Base-by-base conservation (phyloP, 2,329 filamentous ascomycete species). In the Balansia obtecta region DNA sequence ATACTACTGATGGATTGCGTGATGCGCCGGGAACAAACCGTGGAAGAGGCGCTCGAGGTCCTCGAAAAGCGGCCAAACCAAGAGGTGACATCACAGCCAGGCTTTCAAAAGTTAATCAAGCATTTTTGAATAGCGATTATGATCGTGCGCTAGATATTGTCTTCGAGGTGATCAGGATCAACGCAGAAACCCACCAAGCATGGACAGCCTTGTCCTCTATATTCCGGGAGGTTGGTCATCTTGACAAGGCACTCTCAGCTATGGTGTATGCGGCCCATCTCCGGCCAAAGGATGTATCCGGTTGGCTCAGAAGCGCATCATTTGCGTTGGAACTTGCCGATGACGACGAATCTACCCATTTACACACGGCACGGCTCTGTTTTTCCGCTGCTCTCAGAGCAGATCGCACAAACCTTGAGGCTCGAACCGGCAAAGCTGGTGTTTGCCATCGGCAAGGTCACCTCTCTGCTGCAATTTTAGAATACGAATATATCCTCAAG, bases 31-130 rank as follows among this genome's bases (percentile, higher is more conserved):
- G 60, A 38, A 56, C 52, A 6, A 40, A 50, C 20, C 60, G 61
- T 27, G 61, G 59, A 16, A 59, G 60, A 49, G 60, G 68, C 30
- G 52, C 62, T 44, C 64, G 70, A 13, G 76, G 76, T 7, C 76
- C 75, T 27, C 70, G 77, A 16, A 80, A 82, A 61, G 76, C 80
- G 22, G 81, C 79, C 9, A 83, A 86, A 61, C 83, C 82, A 15
- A 79, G 82, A 43, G 80, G 76, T 40, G 82, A 88, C 57, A 86
- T 89, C 63, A 87, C 83, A 58, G 71, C 77, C 40, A 72, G 83
- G 41, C 73, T 89, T 46, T 75, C 77, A 45, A 72, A 77, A 59
- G 86, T 86, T 3, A 86, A 82, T 52, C 74, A 82, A 53, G 79
- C 81, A 4, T 89, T 83, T 60, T 72, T 88, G 52, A 71, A 75